A percentile compares a stretch with the other conserved stretches of the same genome.
phyloP scores from a whole-genome alignment of 495 filamentous ascomycete genomes.

The Geoglossum glabrum region DNA sequence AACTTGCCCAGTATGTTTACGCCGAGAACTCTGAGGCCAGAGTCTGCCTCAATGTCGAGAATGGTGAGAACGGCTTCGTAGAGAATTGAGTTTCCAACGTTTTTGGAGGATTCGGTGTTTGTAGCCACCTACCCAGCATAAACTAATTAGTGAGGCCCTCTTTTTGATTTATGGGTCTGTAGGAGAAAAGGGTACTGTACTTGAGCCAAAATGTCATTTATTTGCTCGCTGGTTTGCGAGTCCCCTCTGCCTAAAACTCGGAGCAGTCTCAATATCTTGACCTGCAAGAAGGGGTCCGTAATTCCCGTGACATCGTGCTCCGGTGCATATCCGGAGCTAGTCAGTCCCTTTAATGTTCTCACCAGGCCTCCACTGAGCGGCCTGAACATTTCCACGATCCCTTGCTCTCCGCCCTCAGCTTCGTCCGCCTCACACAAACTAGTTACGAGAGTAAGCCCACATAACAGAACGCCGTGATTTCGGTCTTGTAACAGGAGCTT shows the following conservation, averaged over 20 bases:
- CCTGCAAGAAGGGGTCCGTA: conserved; percentile 95
- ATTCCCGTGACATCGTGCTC: conserved; percentile 97
- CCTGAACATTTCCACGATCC: conserved; percentile 73
- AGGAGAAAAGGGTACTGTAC: conserved; percentile 7
- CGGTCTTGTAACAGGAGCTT: conserved; percentile 71
- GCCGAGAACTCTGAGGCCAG: conserved; percentile 76
- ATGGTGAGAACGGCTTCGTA: conserved; percentile 97
- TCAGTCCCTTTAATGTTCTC: conserved; percentile 70
- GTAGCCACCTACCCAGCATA: conserved; percentile 46
- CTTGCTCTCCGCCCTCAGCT: conserved; percentile 65
- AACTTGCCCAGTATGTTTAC: conserved; percentile 98
- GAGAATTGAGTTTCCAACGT: conserved; percentile 92
- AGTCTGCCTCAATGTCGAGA: conserved; percentile 93
- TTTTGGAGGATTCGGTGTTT: conserved; percentile 95
- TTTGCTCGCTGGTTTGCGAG: conserved; percentile 75
- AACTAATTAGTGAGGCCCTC: not conserved
- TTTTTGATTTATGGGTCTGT: not conserved
- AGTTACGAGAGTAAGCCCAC: conserved; percentile 74
- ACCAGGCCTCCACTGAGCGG: conserved; percentile 64
- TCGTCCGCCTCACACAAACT: conserved; percentile 91
- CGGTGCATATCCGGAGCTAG: conserved; percentile 88
- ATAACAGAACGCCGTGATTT: conserved; percentile 88
- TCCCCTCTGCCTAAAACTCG: conserved; percentile 76
- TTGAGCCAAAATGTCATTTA: conserved; percentile 95
- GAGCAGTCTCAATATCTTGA: conserved; percentile 77